Conservation (phyloP, 768 basidiomycete genomes). For the Psilocybe cyanescens region DNA sequence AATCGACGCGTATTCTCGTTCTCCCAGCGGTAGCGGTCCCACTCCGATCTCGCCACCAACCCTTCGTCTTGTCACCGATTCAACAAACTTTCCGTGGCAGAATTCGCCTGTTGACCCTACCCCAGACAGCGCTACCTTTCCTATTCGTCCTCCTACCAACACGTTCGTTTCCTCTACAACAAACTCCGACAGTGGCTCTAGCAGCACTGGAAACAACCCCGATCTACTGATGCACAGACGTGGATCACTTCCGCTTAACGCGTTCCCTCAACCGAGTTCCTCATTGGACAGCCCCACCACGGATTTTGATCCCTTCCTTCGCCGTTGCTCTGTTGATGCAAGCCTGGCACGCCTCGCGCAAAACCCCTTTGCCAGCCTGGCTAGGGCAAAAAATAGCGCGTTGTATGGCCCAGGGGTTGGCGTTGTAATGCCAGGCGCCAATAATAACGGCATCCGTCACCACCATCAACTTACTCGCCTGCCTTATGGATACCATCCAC, state of each 20-base stretch:
- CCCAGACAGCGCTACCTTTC: conserved; percentile 37
- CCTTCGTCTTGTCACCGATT: conserved; percentile 43
- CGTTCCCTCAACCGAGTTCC: conserved; percentile 35
- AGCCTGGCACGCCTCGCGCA: conserved; percentile 51
- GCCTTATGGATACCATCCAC: conserved; percentile 31
- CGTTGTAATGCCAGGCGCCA: conserved; percentile 30
- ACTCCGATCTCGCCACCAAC: conserved; percentile 38
- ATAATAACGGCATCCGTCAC: conserved; percentile 22
- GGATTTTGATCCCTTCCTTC: conserved; percentile 43
- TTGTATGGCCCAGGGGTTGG: conserved; percentile 42
- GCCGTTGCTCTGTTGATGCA: conserved; percentile 50
- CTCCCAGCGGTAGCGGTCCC: conserved; percentile 22
- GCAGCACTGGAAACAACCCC: conserved; percentile 1
- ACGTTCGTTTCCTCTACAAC: conserved; percentile 29
- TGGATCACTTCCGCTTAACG: conserved; percentile 58
- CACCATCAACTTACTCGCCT: conserved; percentile 32
- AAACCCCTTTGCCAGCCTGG: conserved; percentile 54
- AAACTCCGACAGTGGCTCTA: neutral
- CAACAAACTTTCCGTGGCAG: conserved; percentile 27
- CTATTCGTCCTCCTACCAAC: conserved; percentile 29
- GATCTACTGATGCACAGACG: conserved; percentile 45
- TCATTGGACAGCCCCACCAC: conserved; percentile 38
- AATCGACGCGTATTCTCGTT: conserved; percentile 28
- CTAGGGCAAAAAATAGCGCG: conserved; percentile 55
- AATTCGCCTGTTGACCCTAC: conserved; percentile 39